Evolutionary conservation across 148 eudicot species (phyloP), one percentile per base, ranked within the genome.

Genomic region (Selenicereus undatus): DNA sequence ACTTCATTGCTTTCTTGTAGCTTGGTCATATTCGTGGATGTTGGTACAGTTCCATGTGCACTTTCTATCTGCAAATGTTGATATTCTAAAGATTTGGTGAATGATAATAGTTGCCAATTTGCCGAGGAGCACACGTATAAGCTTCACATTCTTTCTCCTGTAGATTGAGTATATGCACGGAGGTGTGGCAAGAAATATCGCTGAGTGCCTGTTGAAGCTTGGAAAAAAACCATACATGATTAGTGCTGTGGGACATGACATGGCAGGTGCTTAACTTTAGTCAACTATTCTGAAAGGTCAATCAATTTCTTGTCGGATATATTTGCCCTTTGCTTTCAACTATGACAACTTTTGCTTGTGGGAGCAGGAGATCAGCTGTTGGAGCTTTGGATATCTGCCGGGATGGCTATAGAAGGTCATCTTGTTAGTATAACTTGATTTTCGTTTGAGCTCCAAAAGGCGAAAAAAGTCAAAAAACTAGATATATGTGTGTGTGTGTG

Each of bases 141-240:
- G 73, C 24, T 50, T 32, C 62, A 9, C 48, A n/a, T 64, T 69
- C 62, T 43, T 43, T 69, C 17, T 74, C 51, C 30, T 79, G 74
- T 85, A 96, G 99, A 88, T 93, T 60, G 82, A 83, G 54, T 92
- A 85, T 82, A 83, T 89, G 79, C 85, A 86, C 71, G 99, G 99
- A 58, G 99, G 99, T 78, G 99, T 96, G 36, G 99, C 92, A 71
- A 91, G 99, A 85, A 96, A 96, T 84, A 83, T 96, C 77, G 98
- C 95, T 10, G 98, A 96, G 76, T 96, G 98, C 89, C 86, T 96
- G 85, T 80, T 88, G 51, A 96, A 90, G 87, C 94, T 96, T 80
- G 98, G 98, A 76, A 76, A 87, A 16, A 90, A 84, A 79, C 90
- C 91, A 62, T 92, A 75, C 83, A 88, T 93, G 91, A 90, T 96